Percentiles rank a stretch among this genome's conserved stretches.
These are phyloP conservation scores for Schoenoplectus tabernaemontani DNA, from an alignment of 202 grass and related monocot species.

Conservation along the genomic window DNA sequence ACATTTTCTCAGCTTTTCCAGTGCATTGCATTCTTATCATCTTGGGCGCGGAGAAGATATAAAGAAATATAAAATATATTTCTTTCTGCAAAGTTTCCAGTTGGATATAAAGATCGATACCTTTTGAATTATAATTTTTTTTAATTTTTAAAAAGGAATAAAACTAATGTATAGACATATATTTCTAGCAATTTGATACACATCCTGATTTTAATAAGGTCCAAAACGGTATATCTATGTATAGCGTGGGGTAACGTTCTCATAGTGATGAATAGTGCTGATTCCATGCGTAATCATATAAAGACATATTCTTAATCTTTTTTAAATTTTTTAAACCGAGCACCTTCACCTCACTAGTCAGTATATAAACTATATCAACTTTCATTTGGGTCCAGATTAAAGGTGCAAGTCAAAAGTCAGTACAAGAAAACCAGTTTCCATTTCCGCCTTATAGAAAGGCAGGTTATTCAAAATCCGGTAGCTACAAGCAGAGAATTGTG, in stretches of 20 bases:
- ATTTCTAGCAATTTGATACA: neutral
- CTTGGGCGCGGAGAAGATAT: neutral
- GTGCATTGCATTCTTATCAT: slow-evolving; percentile 13
- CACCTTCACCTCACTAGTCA: neutral
- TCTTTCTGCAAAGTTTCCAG: neutral
- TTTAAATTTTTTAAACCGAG: neutral
- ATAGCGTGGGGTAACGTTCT: too few species aligned
- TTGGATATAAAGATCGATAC: neutral
- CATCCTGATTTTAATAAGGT: neutral
- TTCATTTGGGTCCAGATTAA: neutral
- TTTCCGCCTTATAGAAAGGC: neutral
- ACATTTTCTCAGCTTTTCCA: neutral
- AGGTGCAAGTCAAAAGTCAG: neutral
- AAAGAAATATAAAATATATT: neutral
- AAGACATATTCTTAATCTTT: neutral
- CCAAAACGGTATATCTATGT: neutral
- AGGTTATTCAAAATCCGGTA: neutral
- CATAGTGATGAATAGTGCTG: neutral
- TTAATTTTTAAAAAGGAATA: neutral
- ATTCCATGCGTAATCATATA: neutral
- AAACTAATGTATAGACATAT: neutral
- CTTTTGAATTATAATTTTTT: neutral
- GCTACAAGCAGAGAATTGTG: neutral
- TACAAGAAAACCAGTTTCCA: neutral
- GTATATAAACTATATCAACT: neutral